Conservation (phyloP, 345 rosid species). For the Eucalyptus curtisii region DNA sequence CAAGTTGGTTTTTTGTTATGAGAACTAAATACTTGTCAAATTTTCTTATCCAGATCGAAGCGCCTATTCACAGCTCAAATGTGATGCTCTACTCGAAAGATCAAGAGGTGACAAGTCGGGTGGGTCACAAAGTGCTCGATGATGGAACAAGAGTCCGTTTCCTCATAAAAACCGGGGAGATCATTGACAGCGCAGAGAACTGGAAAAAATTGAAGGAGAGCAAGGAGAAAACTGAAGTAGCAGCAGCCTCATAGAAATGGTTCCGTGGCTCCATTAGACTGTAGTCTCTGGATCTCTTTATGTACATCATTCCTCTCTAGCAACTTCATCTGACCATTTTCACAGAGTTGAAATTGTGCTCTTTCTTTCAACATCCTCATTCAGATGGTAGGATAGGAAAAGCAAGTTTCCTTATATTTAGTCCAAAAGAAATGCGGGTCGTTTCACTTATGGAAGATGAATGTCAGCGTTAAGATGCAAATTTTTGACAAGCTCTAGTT, state of each 20-base stretch:
- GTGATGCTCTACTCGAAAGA: conserved; percentile 94
- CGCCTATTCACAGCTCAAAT: conserved; percentile 89
- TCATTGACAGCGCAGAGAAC: conserved; percentile 56
- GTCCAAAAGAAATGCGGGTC: background rate
- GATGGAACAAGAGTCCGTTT: conserved; percentile 61
- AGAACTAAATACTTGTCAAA: background rate
- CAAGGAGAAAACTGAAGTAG: conserved; percentile 46
- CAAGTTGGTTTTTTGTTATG: background rate
- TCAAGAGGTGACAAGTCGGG: conserved; percentile 58
- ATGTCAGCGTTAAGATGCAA: background rate
- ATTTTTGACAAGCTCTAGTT: background rate
- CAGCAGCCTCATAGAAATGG: conserved; percentile 1
- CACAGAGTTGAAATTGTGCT: too few species aligned
- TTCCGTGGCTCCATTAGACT: background rate
- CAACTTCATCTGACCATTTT: background rate
- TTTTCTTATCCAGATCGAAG: conserved; percentile 59
- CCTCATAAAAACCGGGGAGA: conserved; percentile 80
- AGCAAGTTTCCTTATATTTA: background rate
- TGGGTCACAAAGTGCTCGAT: conserved; percentile 72
- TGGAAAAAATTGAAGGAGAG: conserved; percentile 76
- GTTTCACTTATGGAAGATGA: background rate
- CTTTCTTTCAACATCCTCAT: background rate
- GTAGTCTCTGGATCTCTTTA: background rate
- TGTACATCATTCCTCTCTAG: background rate
- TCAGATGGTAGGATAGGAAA: background rate